Percentiles rank a stretch among this genome's conserved stretches.
Conservation (phyloP, 2,329 filamentous ascomycete species). For the Clonostachys solani region DNA sequence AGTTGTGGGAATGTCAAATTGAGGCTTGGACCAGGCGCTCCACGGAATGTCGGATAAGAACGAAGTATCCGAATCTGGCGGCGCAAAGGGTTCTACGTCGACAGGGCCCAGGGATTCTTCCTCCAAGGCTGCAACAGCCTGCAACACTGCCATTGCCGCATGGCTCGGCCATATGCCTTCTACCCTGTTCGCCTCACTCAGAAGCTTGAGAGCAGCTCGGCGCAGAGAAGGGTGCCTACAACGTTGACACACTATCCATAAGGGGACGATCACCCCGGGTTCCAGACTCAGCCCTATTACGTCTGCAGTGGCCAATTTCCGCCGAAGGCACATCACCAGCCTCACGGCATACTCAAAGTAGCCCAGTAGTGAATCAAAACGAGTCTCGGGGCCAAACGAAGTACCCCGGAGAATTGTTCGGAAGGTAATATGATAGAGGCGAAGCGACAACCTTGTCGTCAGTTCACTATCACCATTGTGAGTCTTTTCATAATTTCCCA, state of each 20-base stretch:
- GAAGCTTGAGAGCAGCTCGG: slow-evolving; percentile 13
- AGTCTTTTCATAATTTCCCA: background rate
- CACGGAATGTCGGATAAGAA: background rate
- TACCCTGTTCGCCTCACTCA: slow-evolving; percentile 17
- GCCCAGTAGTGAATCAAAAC: slow-evolving; percentile 18
- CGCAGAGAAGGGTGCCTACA: slow-evolving; percentile 23
- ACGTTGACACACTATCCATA: slow-evolving; percentile 16
- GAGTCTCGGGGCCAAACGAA: slow-evolving; percentile 14
- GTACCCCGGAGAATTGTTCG: slow-evolving; percentile 9
- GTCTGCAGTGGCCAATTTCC: slow-evolving; percentile 1
- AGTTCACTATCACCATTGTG: background rate
- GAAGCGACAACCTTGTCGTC: slow-evolving; percentile 7
- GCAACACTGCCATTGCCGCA: slow-evolving; percentile 14
- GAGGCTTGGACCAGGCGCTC: background rate
- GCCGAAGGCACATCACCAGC: slow-evolving; percentile 6
- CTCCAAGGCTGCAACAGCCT: background rate
- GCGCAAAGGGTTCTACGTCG: background rate
- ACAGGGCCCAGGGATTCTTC: background rate
- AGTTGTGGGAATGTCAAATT: background rate
- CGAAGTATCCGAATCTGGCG: background rate
- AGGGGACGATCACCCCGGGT: slow-evolving; percentile 21
- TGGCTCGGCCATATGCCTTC: slow-evolving; percentile 25
- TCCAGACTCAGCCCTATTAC: slow-evolving; percentile 18
- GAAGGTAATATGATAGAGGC: slow-evolving; percentile 20
- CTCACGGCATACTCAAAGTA: slow-evolving; percentile 18